A percentile compares a stretch with the other conserved stretches of the same genome.
Evolutionary conservation across 257 asterid genomes (phyloP).

Genomic region (Jacaranda mimosifolia): DNA sequence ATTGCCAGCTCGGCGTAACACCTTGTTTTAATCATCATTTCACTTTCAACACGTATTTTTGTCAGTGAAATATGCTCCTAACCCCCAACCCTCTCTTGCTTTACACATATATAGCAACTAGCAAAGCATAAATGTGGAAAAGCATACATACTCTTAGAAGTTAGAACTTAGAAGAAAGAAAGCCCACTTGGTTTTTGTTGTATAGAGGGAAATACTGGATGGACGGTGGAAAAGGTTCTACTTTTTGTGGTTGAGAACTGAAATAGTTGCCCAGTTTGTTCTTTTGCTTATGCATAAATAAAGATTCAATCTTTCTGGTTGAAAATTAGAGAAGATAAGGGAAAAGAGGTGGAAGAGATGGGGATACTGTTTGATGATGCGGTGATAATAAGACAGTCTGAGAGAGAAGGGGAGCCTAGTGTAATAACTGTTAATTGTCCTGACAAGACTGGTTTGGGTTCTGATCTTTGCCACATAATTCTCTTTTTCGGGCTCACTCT

Average conservation of each 20-base stretch:
- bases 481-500: constrained; percentile 84
- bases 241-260: too few species aligned
- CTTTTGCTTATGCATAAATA: too few species aligned
- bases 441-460: constrained; percentile 89
- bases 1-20: neutral
- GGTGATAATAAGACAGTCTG: constrained; percentile 69
- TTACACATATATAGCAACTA: neutral
- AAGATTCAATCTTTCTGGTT: constrained; percentile 20
- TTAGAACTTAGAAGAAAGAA: neutral
- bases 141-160: neutral
- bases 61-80: neutral
- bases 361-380: constrained; percentile 77
- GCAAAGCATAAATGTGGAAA: neutral
- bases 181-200: neutral
- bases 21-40: neutral
- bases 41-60: neutral
- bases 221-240: too few species aligned
- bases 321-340: neutral
- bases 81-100: neutral
- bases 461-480: constrained; percentile 87
- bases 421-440: constrained; percentile 90
- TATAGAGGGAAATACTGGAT: too few species aligned
- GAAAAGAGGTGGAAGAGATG: constrained; percentile 43
- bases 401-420: constrained; percentile 74
- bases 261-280: neutral